Conservation (phyloP, 139 green algal species). For the Spirogloea muscicola region DNA sequence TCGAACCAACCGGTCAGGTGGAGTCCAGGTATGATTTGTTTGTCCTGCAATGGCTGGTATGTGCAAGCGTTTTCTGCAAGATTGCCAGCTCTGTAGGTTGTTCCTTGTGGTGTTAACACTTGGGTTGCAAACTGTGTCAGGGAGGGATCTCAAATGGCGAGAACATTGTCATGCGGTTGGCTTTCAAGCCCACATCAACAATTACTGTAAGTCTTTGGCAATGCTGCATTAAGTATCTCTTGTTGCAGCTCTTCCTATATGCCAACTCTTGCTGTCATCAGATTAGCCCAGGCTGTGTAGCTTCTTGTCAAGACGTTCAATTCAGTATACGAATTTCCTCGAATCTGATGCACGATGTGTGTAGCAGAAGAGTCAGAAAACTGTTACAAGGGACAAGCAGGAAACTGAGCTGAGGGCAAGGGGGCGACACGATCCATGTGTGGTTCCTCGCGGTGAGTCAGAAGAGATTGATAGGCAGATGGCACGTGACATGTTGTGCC, state of each 20-base stretch:
- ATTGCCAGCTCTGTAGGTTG: too few relatives aligned
- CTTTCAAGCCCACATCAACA: conserved; percentile 97
- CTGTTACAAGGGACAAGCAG: conserved; percentile 53
- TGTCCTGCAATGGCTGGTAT: not conserved
- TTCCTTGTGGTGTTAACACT: too few relatives aligned
- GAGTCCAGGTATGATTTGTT: conserved; percentile 45
- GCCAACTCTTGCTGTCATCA: not conserved
- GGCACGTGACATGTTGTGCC: too few relatives aligned
- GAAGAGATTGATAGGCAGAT: too few relatives aligned
- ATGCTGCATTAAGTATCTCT: not conserved
- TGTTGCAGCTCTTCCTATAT: not conserved
- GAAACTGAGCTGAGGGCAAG: conserved; percentile 84
- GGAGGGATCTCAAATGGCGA: conserved; percentile 94
- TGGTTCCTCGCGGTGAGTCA: conserved; percentile 73
- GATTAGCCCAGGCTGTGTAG: not conserved
- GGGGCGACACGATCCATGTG: conserved; percentile 93
- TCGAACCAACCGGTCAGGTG: conserved; percentile 74
- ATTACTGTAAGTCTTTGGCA: conserved; percentile 61
- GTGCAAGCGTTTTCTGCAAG: too few relatives aligned
- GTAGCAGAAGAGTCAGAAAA: conserved; percentile 47
- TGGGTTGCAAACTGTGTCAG: too few relatives aligned
- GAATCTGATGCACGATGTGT: not conserved
- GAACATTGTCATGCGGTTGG: conserved; percentile 84
- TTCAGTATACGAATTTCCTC: not conserved
- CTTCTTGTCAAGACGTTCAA: not conserved